These are phyloP conservation scores for Lactarius deliciosus DNA, from an alignment of 768 basidiomycete genomes.

Conservation along the genomic window DNA sequence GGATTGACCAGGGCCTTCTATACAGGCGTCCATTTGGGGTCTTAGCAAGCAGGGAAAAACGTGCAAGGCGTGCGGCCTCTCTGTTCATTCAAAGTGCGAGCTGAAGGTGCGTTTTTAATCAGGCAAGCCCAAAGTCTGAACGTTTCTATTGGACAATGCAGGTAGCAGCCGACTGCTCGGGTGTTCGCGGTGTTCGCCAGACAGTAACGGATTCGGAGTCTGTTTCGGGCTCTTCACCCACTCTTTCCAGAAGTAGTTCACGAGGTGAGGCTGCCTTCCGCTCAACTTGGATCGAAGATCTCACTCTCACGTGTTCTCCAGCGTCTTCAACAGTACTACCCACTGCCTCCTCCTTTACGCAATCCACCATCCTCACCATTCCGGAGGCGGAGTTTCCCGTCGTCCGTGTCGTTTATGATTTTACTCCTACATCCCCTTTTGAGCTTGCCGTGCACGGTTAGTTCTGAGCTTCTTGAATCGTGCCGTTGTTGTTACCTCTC, in stretches of 20 bases:
- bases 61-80: conserved; percentile 72
- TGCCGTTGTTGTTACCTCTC: conserved; percentile 4
- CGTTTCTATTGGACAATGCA: conserved; percentile 34
- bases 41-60: conserved; percentile 85
- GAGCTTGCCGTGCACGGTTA: conserved; percentile 69
- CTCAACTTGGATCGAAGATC: conserved; percentile 22
- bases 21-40: conserved; percentile 82
- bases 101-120: conserved; percentile 57
- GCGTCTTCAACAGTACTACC: conserved; percentile 35
- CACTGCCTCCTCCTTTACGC: conserved; percentile 59
- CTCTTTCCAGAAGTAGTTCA: conserved; percentile 37
- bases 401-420: conserved; percentile 73
- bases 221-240: conserved; percentile 36
- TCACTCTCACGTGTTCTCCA: conserved; percentile 28
- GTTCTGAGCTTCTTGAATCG: conserved; percentile 28
- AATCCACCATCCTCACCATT: conserved; percentile 37
- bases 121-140: conserved; percentile 8
- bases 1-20: conserved; percentile 7
- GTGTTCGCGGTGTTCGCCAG: conserved; percentile 34
- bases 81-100: conserved; percentile 84
- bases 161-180: conserved; percentile 72
- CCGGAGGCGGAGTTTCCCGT: conserved; percentile 48
- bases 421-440: conserved; percentile 69
- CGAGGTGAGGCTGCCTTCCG: conserved; percentile 29
- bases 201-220: conserved; percentile 32